Evolutionary conservation across 495 filamentous ascomycete species (phyloP), one percentile per base, ranked within the genome.

Genomic region (Lophiotrema nucula): DNA sequence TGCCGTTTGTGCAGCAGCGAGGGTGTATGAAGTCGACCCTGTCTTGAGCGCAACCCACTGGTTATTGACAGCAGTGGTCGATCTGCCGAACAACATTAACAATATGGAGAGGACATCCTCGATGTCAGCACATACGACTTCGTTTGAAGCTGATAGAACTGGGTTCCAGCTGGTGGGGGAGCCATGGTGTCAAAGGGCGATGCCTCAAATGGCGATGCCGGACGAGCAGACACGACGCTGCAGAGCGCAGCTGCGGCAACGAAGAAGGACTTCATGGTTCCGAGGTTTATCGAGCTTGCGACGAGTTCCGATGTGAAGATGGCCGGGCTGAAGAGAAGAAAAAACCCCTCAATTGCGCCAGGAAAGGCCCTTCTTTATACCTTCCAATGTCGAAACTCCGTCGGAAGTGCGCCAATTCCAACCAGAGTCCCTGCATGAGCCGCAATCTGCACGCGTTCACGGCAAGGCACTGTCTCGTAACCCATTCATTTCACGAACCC

Each of bases 121-220:
- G n/a, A 35, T 35, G 31, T 35, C 10, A 21, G 26, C 23, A 46
- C 60, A 1, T 47, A 63, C 60, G 60, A 57, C 18, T 50, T 63
- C n/a, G 53, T 13, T 23, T 63, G 60, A 16, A 63, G 60, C n/a
- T 46, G 37, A 53, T 57, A 63, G 37, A 63, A 23, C 33, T 52
- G 46, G 11, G 60, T 58, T 12, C 47, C 47, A 1, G 53, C 4
- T 33, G 53, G 60, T 0, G 60, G 60, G 11, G 60, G 60, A 1
- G 41, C 24, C 41, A 47, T 16, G 16, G 24, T 6, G 19, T 43
- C 39, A n/a, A n/a, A n/a, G 31, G 31, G 31, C 8, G n/a, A 15
- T n/a, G 31, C 41, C n/a, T n/a, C n/a, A 15, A 27, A 45, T 10
- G 37, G 46, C 1, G 35, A 18, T 19, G 27, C n/a, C 15, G 53